Conservation (phyloP, 2,329 filamentous ascomycete species). For the Westerdykella aurantiaca region DNA sequence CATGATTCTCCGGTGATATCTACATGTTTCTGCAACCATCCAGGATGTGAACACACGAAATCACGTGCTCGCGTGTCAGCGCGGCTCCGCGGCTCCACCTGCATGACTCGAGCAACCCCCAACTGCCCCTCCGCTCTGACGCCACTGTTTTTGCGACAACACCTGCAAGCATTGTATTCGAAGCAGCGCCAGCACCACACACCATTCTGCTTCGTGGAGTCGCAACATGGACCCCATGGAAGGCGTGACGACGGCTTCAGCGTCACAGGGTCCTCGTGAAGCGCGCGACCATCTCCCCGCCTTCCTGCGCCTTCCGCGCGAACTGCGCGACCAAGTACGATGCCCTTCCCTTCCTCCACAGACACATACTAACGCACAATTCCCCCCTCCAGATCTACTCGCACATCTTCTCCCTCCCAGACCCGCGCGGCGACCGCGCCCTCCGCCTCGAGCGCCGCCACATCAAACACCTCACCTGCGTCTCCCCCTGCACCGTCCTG, state of each 20-base stretch:
- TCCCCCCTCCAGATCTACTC: constrained; percentile 25
- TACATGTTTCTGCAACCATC: too few species aligned
- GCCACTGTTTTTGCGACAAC: too few species aligned
- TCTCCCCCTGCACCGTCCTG: constrained; percentile 22
- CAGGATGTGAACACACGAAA: background rate
- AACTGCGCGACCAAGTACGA: constrained; percentile 33
- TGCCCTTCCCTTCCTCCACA: background rate
- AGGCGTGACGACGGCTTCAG: too few species aligned
- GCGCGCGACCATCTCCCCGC: constrained; percentile 1
- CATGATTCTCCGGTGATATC: too few species aligned
- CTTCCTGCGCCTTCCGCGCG: constrained; percentile 31
- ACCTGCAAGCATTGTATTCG: too few species aligned
- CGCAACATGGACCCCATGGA: too few species aligned
- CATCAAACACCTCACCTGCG: constrained; percentile 24
- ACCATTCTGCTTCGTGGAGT: too few species aligned
- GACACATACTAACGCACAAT: background rate
- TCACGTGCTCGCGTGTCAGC: constrained; percentile 2
- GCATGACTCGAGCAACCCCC: too few species aligned
- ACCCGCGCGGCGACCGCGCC: constrained; percentile 20
- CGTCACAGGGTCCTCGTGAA: too few species aligned
- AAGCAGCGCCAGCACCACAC: too few species aligned
- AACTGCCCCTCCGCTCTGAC: too few species aligned
- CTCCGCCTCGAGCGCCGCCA: constrained; percentile 33
- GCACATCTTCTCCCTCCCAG: constrained; percentile 20
- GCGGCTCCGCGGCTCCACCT: too few species aligned